phyloP scores from a whole-genome alignment of 164 flowering plant species.

The Macadamia tetraphylla region DNA sequence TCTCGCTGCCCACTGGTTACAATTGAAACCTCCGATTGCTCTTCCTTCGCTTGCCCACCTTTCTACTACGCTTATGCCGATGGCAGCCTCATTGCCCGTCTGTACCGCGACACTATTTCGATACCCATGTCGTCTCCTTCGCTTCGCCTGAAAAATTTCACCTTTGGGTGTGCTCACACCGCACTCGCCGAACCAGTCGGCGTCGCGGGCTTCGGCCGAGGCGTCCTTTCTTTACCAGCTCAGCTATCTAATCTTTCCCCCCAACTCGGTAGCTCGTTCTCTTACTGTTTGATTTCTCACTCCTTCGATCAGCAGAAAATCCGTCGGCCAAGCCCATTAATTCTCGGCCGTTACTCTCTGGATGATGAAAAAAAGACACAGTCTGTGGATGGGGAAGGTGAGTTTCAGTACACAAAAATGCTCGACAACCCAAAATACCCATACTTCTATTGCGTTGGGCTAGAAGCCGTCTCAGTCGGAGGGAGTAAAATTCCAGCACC shows the following conservation, averaged over 20 bases:
- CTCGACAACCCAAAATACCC: constrained; percentile 73
- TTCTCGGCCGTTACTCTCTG: constrained; percentile 50
- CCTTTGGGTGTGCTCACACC: constrained; percentile 79
- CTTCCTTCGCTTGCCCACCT: constrained; percentile 52
- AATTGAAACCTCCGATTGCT: constrained; percentile 63
- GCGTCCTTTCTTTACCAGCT: constrained; percentile 71
- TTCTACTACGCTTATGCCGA: constrained; percentile 90
- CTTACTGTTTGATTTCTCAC: constrained; percentile 82
- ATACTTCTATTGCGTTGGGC: constrained; percentile 74
- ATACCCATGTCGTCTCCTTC: constrained; percentile 30
- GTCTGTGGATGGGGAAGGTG: background rate
- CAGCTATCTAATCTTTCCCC: constrained; percentile 63
- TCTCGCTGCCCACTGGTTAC: constrained; percentile 60
- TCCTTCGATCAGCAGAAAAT: constrained; percentile 47
- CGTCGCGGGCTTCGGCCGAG: constrained; percentile 94
- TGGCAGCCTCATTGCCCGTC: constrained; percentile 67
- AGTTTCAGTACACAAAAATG: constrained; percentile 63
- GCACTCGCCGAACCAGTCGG: constrained; percentile 85
- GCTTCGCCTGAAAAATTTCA: constrained; percentile 47
- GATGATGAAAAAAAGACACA: constrained; percentile 10
- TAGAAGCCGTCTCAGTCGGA: constrained; percentile 66
- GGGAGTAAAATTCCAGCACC: constrained; percentile 43
- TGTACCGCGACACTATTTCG: constrained; percentile 34
- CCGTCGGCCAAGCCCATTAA: constrained; percentile 68
- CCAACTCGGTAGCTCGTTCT: constrained; percentile 63